A percentile compares a stretch with the other conserved stretches of the same genome.
phyloP scores from a whole-genome alignment of 331 rosid species.

The Telfairia occidentalis region DNA sequence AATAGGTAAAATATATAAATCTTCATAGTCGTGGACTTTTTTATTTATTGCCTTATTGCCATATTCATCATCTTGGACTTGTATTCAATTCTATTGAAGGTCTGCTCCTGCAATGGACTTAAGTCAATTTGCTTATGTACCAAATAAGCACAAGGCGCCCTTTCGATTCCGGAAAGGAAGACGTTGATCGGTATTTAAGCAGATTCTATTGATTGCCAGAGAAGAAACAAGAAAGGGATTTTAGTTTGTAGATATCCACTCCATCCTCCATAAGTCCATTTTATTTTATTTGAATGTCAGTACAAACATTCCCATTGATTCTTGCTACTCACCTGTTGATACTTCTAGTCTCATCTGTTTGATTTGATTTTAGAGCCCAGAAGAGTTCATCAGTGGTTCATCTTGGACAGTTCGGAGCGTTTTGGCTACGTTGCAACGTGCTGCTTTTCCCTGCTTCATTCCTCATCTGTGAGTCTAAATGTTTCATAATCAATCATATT shows the following conservation, averaged over 20 bases:
- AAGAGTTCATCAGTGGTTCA: neutral
- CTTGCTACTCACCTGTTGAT: neutral
- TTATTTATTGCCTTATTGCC: constrained; percentile 6
- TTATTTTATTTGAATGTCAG: constrained; percentile 7
- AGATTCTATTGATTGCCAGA: constrained; percentile 7
- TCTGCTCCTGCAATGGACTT: constrained; percentile 35
- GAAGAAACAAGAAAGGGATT: neutral
- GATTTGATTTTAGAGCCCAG: constrained; percentile 5
- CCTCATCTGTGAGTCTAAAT: neutral
- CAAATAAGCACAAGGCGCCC: constrained; percentile 36
- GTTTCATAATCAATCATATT: neutral
- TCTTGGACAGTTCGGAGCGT: neutral
- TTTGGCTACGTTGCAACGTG: neutral
- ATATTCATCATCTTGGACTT: constrained; percentile 14
- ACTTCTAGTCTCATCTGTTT: neutral
- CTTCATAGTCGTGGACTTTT: constrained; percentile 13
- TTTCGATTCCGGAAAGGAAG: constrained; percentile 24
- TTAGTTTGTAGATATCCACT: constrained; percentile 17
- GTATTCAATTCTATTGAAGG: constrained; percentile 29
- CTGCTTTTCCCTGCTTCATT: neutral
- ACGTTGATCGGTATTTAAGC: constrained; percentile 19
- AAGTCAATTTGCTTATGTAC: constrained; percentile 46
- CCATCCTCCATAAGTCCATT: neutral
- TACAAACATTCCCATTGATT: neutral
- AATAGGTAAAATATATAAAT: constrained; percentile 32